Evolutionary conservation across 2,329 filamentous ascomycete genomes (phyloP), one percentile per base, ranked within the genome.

Genomic region (Periconia digitata): DNA sequence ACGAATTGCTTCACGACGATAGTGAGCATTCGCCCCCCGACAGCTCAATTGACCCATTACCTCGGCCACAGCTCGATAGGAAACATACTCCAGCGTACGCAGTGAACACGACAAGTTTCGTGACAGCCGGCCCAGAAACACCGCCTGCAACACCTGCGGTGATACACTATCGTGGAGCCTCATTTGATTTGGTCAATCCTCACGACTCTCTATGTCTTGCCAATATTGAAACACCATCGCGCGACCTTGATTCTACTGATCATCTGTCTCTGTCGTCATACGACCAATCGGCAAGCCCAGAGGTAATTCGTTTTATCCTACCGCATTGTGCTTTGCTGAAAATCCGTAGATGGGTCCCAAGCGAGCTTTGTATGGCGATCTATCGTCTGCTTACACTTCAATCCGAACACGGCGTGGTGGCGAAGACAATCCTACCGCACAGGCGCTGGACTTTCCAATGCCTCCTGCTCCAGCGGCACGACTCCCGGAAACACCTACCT

Each of bases 141-240:
- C 69, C 69, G 18, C 70, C 70, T 3, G 61, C 64, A 23, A 72
- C 70, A 4, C 69, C 70, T 39, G 69, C 69, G 13, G 64, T 65
- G 17, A 58, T 72, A 16, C 69, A 72, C 47, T 72, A 71, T 47
- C 66, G 70, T 20, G 70, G 70, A 39, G 55, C 69, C 3, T 72
- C 70, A 15, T 73, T 73, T 43, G 69, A 73, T 46, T 46, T 73
- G 12, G 62, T 73, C 17, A 73, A 73, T 40, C 70, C 70, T 3
- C 69, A 67, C 56, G 59, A 66, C 32, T 72, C 70, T 2, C 54
- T 73, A 15, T 47, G 62, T 8, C 50, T 68, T 35, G 67, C 68
- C 43, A 58, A 72, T 21, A 67, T 73, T 41, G 67, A 67, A 20
- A 70, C 69, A 16, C 69, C 70, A 4, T 67, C 66, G 15, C 54